Evolutionary conservation across 768 basidiomycete genomes (phyloP), one percentile per base, ranked within the genome.

Genomic region (Lactarius vividus): DNA sequence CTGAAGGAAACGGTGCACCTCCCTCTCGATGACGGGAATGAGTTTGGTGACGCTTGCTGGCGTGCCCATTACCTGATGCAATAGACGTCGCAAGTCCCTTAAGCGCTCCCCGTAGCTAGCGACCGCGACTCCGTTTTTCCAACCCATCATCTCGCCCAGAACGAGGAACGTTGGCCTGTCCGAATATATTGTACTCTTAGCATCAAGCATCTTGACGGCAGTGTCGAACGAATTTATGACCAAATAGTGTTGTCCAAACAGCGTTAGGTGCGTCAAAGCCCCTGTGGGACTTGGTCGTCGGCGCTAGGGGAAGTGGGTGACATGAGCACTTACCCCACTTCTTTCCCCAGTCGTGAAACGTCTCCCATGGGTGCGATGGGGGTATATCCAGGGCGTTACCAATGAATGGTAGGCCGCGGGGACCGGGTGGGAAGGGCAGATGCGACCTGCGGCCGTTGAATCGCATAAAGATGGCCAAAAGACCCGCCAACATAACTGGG

Each of bases 121-220:
- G 6, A 84, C 74, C 16, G 82, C 82, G n/a, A 83, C 73, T 0
- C 80, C 82, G 10, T 62, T 39, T 56, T 61, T 55, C 55, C 52
- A 84, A 16, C 83, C 84, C 1, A 81, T 72, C 2, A 84, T 75
- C 66, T 83, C 81, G 1, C 83, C 82, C 9, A 79, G 81, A 82
- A 85, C 83, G 20, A 79, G 77, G 4, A 84, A 74, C 3, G 75
- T 73, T 0, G 83, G 83, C 2, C 84, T 75, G 59, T 81, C 78
- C 40, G 83, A 84, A 67, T 84, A 83, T 2, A 81, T 77, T 2
- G 78, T 68, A 4, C 81, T 79, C 65, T 79, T 78, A 68, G 78
- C 80, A 69, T 84, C 84, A 7, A 85, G 73, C 65, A 83, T 78
- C 4, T 80, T 78, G 77, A 82, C 49, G 4, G 61, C 68, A 40